A percentile compares a stretch with the other conserved stretches of the same genome.
Evolutionary conservation across 768 basidiomycete genomes (phyloP).

Genomic region (Ramaria sp.): DNA sequence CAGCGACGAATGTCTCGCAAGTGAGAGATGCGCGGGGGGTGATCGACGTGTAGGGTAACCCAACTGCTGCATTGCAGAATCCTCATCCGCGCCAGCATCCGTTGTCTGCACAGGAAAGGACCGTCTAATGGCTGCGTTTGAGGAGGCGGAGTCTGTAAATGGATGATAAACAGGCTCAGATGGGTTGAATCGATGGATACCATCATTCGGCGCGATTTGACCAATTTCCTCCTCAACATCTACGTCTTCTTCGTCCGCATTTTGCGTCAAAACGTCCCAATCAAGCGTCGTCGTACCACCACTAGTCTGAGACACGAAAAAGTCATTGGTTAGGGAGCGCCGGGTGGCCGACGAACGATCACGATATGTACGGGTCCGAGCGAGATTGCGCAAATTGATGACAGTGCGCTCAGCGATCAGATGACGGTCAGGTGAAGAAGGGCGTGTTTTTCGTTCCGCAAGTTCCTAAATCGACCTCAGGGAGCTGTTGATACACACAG

Average conservation of each 20-base stretch:
- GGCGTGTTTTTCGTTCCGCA: slow-evolving; percentile 56
- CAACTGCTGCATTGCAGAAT: not conserved
- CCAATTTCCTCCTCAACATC: slow-evolving; percentile 1
- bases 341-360: slow-evolving; percentile 13
- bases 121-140: not conserved
- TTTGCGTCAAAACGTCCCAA: not conserved
- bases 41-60: slow-evolving; percentile 4
- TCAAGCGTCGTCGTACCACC: not conserved
- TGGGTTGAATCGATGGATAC: not conserved
- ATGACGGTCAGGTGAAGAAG: slow-evolving; percentile 38
- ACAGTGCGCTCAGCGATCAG: slow-evolving; percentile 61
- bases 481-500: not conserved
- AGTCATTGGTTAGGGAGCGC: not conserved
- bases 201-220: not conserved
- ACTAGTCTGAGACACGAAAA: slow-evolving; percentile 4
- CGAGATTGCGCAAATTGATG: slow-evolving; percentile 46
- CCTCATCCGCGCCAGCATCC: slow-evolving; percentile 1
- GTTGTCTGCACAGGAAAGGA: slow-evolving; percentile 5
- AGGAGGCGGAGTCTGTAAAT: not conserved
- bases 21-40: not conserved
- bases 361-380: slow-evolving; percentile 45
- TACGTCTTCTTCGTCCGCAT: slow-evolving; percentile 1
- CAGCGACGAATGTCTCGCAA: slow-evolving; percentile 21
- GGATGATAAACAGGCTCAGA: not conserved
- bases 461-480: slow-evolving; percentile 44